phyloP scores from a whole-genome alignment of 176 grass and related monocot species.

The Eleusine indica region DNA sequence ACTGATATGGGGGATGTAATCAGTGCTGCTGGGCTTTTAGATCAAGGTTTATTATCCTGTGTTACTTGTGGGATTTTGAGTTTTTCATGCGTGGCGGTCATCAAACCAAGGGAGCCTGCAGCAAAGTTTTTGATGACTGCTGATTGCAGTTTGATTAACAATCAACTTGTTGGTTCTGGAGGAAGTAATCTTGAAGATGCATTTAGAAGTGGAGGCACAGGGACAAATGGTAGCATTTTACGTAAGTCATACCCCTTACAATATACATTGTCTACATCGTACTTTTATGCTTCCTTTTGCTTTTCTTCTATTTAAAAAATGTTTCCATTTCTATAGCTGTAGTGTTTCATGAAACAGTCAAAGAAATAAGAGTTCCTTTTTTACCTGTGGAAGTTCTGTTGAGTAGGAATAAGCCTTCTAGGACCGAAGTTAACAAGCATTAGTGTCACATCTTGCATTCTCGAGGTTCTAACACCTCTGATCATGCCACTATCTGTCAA shows the following conservation, averaged over 20 bases:
- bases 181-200: slow-evolving; percentile 30
- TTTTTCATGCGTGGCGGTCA: slow-evolving; percentile 95
- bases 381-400: background rate
- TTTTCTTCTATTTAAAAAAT: background rate
- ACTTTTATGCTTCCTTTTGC: background rate
- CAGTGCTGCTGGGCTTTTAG: slow-evolving; percentile 55
- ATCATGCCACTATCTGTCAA: background rate
- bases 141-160: slow-evolving; percentile 63
- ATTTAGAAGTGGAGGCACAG: slow-evolving; percentile 9
- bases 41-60: slow-evolving; percentile 92
- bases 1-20: slow-evolving; percentile 43
- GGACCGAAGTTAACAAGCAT: background rate
- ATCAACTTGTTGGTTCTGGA: slow-evolving; percentile 47
- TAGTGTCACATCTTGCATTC: background rate
- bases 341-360: background rate
- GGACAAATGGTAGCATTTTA: slow-evolving; percentile 25
- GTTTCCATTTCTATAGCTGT: background rate
- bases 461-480: background rate
- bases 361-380: background rate
- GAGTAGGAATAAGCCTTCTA: background rate
- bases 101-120: slow-evolving; percentile 78
- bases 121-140: slow-evolving; percentile 67
- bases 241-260: slow-evolving; percentile 44
- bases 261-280: background rate
- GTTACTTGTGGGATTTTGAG: slow-evolving; percentile 95